A percentile compares a stretch with the other conserved stretches of the same genome.
These are phyloP conservation scores for Chlorella sp. DNA, from an alignment of 139 green algal species.

Conservation along the genomic window DNA sequence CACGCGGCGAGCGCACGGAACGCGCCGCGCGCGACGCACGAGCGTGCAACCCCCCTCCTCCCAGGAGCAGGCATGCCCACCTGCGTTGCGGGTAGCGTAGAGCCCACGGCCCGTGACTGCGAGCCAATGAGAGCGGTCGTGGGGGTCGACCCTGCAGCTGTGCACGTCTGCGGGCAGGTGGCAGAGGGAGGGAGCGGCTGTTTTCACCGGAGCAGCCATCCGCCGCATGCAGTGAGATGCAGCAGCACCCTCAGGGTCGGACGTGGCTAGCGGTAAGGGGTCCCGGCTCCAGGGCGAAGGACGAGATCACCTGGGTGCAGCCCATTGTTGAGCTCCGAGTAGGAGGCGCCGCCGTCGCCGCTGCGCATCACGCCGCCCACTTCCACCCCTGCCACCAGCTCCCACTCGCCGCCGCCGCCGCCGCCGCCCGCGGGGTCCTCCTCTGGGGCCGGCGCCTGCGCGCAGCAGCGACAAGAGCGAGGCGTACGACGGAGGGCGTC, in stretches of 20 bases:
- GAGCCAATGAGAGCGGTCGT: not conserved
- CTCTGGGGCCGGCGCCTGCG: no score
- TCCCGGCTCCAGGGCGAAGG: no score
- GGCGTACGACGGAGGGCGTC: not conserved
- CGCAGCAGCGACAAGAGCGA: not conserved
- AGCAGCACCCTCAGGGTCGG: no score
- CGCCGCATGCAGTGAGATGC: no score
- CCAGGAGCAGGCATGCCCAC: not conserved
- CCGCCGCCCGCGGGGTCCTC: not conserved
- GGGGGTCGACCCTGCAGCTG: conserved; percentile 15
- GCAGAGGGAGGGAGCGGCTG: no score
- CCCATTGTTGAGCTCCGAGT: conserved; percentile 2
- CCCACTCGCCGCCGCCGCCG: not conserved
- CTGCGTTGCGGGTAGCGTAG: conserved; percentile 4
- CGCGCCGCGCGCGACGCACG: no score
- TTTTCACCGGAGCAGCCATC: no score
- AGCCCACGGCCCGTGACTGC: conserved; percentile 12
- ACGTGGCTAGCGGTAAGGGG: no score
- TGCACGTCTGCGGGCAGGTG: conserved; percentile 10
- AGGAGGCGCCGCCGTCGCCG: not conserved
- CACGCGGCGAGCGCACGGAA: not conserved
- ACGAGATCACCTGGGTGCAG: no score
- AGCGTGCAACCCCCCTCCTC: not conserved
- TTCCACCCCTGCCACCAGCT: conserved; percentile 12
- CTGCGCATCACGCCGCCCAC: conserved; percentile 15